Evolutionary conservation across 2,329 filamentous ascomycete species (phyloP).

Genomic region (Magnaporthales sp.): DNA sequence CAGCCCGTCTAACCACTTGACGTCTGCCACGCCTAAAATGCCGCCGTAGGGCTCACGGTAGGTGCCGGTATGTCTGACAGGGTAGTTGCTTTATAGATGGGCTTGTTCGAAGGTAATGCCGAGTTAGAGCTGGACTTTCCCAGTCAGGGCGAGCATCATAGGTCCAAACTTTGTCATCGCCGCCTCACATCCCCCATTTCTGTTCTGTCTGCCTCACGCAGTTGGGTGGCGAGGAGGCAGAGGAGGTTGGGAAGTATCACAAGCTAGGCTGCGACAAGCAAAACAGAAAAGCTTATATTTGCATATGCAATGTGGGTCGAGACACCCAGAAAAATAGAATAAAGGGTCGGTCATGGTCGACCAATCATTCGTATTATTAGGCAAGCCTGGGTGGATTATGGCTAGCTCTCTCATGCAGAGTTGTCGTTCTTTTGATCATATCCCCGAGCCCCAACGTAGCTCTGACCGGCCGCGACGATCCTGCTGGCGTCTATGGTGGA

Average conservation of each 20-base stretch:
- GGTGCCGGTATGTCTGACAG: not conserved
- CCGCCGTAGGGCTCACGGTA: slow-evolving; percentile 1
- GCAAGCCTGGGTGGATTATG: slow-evolving; percentile 17
- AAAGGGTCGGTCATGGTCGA: slow-evolving; percentile 6
- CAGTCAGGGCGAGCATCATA: too few species aligned
- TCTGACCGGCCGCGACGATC: slow-evolving; percentile 18
- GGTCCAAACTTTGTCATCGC: too few species aligned
- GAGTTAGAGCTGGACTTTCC: not conserved
- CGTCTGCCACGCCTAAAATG: not conserved
- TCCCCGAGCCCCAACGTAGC: slow-evolving; percentile 20
- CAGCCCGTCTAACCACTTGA: not conserved
- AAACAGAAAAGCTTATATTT: not conserved
- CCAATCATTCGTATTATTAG: not conserved
- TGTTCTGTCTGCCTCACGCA: not conserved
- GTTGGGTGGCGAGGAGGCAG: not conserved
- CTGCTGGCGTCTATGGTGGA: slow-evolving; percentile 15
- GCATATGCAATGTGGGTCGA: slow-evolving; percentile 1
- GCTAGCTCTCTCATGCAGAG: slow-evolving; percentile 13
- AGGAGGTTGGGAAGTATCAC: not conserved
- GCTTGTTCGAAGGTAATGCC: not conserved
- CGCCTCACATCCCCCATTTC: not conserved
- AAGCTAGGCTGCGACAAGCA: not conserved
- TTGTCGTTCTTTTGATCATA: slow-evolving; percentile 14
- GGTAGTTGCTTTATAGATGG: slow-evolving; percentile 2
- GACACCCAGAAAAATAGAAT: slow-evolving; percentile 7